Evolutionary conservation across 2,329 filamentous ascomycete genomes (phyloP), one percentile per base, ranked within the genome.

Genomic region (Fusarium nematophilum): DNA sequence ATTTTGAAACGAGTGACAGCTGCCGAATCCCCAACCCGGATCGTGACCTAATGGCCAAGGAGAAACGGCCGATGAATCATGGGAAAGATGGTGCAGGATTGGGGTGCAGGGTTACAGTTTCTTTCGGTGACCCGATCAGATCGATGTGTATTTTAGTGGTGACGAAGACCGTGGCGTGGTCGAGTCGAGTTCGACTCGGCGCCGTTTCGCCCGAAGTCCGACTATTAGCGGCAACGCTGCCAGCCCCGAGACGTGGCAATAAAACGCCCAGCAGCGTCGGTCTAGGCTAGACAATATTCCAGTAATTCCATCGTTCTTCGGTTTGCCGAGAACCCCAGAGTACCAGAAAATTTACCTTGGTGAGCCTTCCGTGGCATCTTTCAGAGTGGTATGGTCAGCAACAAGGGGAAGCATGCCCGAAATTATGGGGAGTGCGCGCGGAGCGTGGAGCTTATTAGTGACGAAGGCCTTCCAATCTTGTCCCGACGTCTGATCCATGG

Each of bases 1-100:
- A 43, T 26, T 53, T 52, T 52, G 45, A 65, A 62, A 64, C 53
- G 61, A 65, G 38, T 61, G 61, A 56, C 53, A 50, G 21, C 29
- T 48, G 49, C 53, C 45, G 42, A 44, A 6, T 18, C 27, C 40
- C 51, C 25, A 50, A 36, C 37, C 52, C 10, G 52, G 27, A 57
- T 40, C 57, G 65, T 33, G 55, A 48, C 34, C 46, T 40, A 34
- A 55, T 39, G 26, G 26, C 38, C 33, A 10, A 45, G 17, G 57
- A 49, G 27, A 44, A 49, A 23, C 40, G 34, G 17, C 17, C 44
- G 33, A 26, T 36, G 37, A 52, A 55, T 59, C 59, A 65, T 64
- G 44, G 44, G 43, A 29, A 44, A 61, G 52, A 45, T 27, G 18
- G 26, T 40, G 38, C 25, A 48, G 37, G 51, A 44, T 44, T 39